A percentile compares a stretch with the other conserved stretches of the same genome.
Conservation (phyloP, 768 basidiomycete genomes). For the Hericium rajendrae region DNA sequence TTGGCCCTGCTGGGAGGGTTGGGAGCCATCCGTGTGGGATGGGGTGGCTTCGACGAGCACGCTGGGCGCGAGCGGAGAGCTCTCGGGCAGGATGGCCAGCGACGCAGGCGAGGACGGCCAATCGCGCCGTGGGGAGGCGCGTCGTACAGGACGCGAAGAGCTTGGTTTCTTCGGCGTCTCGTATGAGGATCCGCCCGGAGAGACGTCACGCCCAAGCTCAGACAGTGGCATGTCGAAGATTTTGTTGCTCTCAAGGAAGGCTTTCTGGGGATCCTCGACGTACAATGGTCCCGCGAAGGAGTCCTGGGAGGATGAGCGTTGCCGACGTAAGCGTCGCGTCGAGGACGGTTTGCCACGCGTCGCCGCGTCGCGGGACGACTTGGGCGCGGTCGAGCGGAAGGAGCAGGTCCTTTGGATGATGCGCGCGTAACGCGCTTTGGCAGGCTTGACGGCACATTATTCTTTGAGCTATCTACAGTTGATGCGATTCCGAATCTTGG, state of each 20-base stretch:
- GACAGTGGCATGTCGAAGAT: constrained; percentile 51
- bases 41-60: constrained; percentile 50
- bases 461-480: neutral
- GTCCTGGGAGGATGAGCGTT: constrained; percentile 43
- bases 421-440: neutral
- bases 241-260: constrained; percentile 35
- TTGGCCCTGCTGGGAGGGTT: constrained; percentile 13
- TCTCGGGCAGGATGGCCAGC: neutral
- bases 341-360: constrained; percentile 15
- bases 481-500: neutral
- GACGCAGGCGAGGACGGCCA: neutral
- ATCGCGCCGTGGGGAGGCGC: no score
- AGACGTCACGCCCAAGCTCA: constrained; percentile 34
- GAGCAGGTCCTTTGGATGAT: neutral
- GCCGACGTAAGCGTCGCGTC: constrained; percentile 16
- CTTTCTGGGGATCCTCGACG: constrained; percentile 33
- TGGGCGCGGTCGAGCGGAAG: neutral
- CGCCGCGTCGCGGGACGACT: neutral
- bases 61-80: constrained; percentile 10
- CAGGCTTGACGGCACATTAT: neutral
- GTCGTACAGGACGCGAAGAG: neutral
- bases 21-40: constrained; percentile 29
- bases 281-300: constrained; percentile 51
- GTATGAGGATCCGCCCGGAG: constrained; percentile 3
- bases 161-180: neutral